Percentiles rank a stretch among this genome's conserved stretches.
Conservation (phyloP, 2,329 filamentous ascomycete species). For the Pyrenochaeta sp. region DNA sequence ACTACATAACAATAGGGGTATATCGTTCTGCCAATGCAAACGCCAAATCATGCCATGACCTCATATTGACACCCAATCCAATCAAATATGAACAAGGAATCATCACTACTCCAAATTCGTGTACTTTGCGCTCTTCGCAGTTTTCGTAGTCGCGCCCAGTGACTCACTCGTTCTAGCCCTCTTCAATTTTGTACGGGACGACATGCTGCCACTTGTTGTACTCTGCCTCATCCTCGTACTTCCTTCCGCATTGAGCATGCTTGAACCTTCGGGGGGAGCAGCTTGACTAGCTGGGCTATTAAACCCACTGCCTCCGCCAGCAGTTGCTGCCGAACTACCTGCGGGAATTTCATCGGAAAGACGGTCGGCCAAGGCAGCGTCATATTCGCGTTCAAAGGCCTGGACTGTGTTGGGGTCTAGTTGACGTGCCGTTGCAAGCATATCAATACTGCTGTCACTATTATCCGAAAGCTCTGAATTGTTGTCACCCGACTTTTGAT, state of each 20-base stretch:
- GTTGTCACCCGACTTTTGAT: slow-evolving; percentile 25
- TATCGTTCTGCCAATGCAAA: neutral
- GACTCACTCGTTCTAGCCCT: slow-evolving; percentile 1
- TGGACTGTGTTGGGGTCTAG: slow-evolving; percentile 52
- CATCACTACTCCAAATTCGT: no score
- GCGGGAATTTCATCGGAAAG: slow-evolving; percentile 58
- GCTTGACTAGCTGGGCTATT: slow-evolving; percentile 44
- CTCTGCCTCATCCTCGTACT: neutral
- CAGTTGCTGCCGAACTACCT: slow-evolving; percentile 58
- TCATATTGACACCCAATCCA: neutral
- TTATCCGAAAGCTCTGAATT: slow-evolving; percentile 39
- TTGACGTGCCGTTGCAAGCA: slow-evolving; percentile 55
- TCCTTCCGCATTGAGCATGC: neutral
- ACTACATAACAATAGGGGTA: slow-evolving; percentile 1
- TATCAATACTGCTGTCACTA: slow-evolving; percentile 51
- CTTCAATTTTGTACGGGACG: slow-evolving; percentile 3
- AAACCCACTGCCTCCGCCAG: slow-evolving; percentile 58
- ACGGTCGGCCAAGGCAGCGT: slow-evolving; percentile 55
- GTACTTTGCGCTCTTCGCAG: neutral
- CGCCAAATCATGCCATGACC: neutral
- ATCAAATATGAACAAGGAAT: neutral
- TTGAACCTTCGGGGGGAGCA: neutral
- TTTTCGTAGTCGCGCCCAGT: neutral
- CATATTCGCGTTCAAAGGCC: slow-evolving; percentile 55
- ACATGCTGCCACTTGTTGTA: slow-evolving; percentile 2